Evolutionary conservation across 2,329 filamentous ascomycete genomes (phyloP), one percentile per base, ranked within the genome.

Genomic region (Trichoderma atroviride): DNA sequence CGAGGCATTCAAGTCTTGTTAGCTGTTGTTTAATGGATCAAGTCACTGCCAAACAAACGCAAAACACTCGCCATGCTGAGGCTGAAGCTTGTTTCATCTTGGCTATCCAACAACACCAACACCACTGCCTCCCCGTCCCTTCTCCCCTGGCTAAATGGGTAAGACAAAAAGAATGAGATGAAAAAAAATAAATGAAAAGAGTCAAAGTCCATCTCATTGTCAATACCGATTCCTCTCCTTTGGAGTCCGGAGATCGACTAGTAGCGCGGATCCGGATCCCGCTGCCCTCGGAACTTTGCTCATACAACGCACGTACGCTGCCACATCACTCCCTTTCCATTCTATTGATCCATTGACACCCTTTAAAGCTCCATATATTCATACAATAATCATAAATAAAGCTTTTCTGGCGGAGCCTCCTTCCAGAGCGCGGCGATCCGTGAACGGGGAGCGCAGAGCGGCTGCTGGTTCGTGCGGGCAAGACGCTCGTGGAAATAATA

Each of bases 401-500:
- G 19, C n/a, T 24, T 40, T 31, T 33, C 33, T 5, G 11, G 40
- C 27, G 33, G 61, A 24, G 2, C 4, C 33, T 27, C 35, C 33
- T 57, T 57, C 37, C 62, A n/a, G 52, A 57, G 22, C n/a, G 13
- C 52, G 53, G 40, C 52, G 35, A 47, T 43, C 62, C 37, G 33
- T 56, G 52, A 64, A 52, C 37, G 33, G 2, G 33, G 35, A 29
- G 16, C 35, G 19, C 24, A 31, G 35, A 53, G 5, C 61, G 19
- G 1, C 61, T 4, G 13, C 29, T 27, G 52, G 62, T 50, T 43
- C 56, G 52, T 57, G 62, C 37, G 33, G 62, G 14, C 4, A 14
- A 10, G 52, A 35, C 1, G 16, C 33, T 31, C 47, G 22, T 33
- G 62, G 37, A 35, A 65, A 65, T 53, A 57, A 65, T 65, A 65